A percentile compares a stretch with the other conserved stretches of the same genome.
phyloP scores from a whole-genome alignment of 345 rosid species.

The Aquilaria sinensis region DNA sequence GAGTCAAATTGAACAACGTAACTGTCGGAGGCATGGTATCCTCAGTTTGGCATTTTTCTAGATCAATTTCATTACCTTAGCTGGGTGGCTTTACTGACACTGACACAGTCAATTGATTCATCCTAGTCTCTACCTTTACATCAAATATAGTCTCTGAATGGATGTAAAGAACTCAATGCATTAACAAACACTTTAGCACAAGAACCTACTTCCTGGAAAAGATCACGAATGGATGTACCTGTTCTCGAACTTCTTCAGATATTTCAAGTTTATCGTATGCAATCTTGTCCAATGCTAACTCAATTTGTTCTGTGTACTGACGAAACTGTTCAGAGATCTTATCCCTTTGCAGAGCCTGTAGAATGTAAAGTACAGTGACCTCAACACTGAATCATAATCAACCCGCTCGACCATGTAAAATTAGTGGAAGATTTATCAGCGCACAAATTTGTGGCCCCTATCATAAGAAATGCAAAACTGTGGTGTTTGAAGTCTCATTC shows the following conservation, averaged over 20 bases:
- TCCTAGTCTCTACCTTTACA: not conserved
- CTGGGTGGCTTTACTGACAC: not conserved
- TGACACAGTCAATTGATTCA: too few relatives aligned
- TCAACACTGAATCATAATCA: not conserved
- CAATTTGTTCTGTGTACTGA: constrained; percentile 53
- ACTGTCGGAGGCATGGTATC: too few relatives aligned
- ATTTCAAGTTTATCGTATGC: constrained; percentile 51
- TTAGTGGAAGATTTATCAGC: too few relatives aligned
- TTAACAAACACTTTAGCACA: not conserved
- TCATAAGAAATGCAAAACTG: too few relatives aligned
- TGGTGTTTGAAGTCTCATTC: too few relatives aligned
- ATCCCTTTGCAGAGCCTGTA: constrained; percentile 54
- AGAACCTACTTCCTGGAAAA: not conserved
- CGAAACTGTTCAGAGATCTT: constrained; percentile 39
- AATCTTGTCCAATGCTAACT: constrained; percentile 62
- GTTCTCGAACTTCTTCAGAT: constrained; percentile 86
- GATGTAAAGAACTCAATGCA: too few relatives aligned
- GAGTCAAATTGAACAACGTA: too few relatives aligned
- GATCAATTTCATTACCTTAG: not conserved
- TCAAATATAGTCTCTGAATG: not conserved
- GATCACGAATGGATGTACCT: constrained; percentile 34
- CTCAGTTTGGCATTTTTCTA: not conserved
- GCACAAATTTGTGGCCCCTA: too few relatives aligned
- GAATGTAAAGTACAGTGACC: not conserved
- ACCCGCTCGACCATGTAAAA: too few relatives aligned